These are phyloP conservation scores for Mrakia frigida DNA, from an alignment of 768 basidiomycete species.

Conservation along the genomic window DNA sequence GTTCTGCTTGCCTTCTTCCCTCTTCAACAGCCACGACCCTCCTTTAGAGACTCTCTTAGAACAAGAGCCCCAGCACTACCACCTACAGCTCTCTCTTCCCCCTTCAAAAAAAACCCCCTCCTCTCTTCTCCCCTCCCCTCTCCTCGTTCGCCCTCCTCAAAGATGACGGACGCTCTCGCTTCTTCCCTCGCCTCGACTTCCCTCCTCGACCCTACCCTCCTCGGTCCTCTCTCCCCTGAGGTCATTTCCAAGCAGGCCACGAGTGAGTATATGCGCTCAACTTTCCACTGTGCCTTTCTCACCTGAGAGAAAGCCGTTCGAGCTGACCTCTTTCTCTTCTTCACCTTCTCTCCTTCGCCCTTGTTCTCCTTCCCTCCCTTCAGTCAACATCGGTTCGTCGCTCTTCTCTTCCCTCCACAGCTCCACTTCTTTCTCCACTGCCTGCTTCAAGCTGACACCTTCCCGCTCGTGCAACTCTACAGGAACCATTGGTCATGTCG, in stretches of 20 bases:
- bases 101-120: not conserved
- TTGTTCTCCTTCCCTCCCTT: not conserved
- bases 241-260: constrained; percentile 69
- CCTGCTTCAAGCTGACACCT: not conserved
- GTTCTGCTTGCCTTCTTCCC: too few relatives aligned
- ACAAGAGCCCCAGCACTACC: not conserved
- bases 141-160: not conserved
- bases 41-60: not conserved
- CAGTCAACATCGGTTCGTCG: constrained; percentile 32
- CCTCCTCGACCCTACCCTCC: constrained; percentile 28
- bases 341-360: constrained; percentile 13
- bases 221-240: constrained; percentile 40
- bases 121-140: not conserved
- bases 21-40: not conserved
- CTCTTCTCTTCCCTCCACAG: not conserved
- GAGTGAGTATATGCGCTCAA: constrained; percentile 36
- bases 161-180: constrained; percentile 26
- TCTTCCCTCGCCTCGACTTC: constrained; percentile 12
- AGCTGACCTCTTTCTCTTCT: constrained; percentile 1
- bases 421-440: not conserved
- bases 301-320: not conserved
- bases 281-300: not conserved
- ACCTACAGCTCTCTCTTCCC: not conserved
- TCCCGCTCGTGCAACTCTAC: constrained; percentile 10
- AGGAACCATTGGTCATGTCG: constrained; percentile 99